A percentile compares a stretch with the other conserved stretches of the same genome.
These are phyloP conservation scores for Penicillium robsamsonii DNA, from an alignment of 495 filamentous ascomycete species.

Conservation along the genomic window DNA sequence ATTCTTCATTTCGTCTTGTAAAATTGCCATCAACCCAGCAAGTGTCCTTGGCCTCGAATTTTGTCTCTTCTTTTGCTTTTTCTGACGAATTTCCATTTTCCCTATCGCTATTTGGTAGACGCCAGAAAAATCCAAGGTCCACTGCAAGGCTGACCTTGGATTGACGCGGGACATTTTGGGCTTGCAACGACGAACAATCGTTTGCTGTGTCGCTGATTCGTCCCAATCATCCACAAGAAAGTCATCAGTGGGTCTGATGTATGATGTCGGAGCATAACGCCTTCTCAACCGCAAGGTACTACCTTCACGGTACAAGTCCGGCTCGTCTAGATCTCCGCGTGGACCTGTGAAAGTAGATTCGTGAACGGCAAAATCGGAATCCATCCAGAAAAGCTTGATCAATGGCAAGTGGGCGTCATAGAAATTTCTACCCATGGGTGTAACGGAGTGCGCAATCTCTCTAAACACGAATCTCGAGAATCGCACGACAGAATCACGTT, in stretches of 20 bases:
- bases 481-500: conserved; percentile 7
- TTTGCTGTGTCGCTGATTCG: conserved; percentile 23
- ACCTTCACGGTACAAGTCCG: conserved; percentile 11
- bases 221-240: conserved; percentile 44
- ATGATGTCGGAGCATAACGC: conserved; percentile 15
- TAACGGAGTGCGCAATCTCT: conserved; percentile 30
- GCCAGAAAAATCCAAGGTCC: conserved; percentile 34
- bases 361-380: conserved; percentile 33
- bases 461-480: conserved; percentile 39
- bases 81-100: conserved; percentile 12
- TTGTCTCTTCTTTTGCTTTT: not conserved
- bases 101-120: conserved; percentile 28
- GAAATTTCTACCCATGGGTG: conserved; percentile 10
- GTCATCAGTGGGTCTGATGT: conserved; percentile 16
- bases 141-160: conserved; percentile 18
- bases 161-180: not conserved
- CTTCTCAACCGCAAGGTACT: conserved; percentile 28
- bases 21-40: conserved; percentile 14
- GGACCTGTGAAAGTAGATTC: conserved; percentile 34
- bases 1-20: conserved; percentile 14
- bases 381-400: conserved; percentile 40
- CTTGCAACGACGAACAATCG: not conserved
- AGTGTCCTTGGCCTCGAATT: conserved; percentile 16
- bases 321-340: conserved; percentile 5
- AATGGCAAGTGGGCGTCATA: conserved; percentile 27